A percentile compares a stretch with the other conserved stretches of the same genome.
These are phyloP conservation scores for Thielaviopsis punctulata DNA, from an alignment of 2,329 filamentous ascomycete species.

Conservation along the genomic window DNA sequence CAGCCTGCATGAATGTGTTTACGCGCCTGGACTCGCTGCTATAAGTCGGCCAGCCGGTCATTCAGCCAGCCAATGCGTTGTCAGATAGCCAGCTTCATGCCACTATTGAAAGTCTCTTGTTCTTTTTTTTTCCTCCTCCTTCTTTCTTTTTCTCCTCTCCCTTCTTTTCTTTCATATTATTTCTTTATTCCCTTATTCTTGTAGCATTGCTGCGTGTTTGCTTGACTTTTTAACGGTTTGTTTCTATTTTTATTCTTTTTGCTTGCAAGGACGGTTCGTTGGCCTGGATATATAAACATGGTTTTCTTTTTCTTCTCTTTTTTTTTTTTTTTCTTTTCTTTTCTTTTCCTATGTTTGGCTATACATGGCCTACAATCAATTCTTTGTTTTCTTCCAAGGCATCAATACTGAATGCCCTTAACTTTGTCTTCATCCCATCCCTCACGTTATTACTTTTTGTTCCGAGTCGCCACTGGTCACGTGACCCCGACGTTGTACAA, in stretches of 20 bases:
- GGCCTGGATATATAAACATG: neutral
- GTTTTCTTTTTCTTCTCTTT: neutral
- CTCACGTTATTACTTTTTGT: too few relatives aligned
- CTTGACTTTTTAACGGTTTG: neutral
- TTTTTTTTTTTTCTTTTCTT: slow-evolving; percentile 1
- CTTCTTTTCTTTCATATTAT: slow-evolving; percentile 8
- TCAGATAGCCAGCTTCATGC: slow-evolving; percentile 4
- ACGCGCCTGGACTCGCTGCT: slow-evolving; percentile 92
- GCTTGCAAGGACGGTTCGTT: neutral
- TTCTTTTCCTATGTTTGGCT: neutral
- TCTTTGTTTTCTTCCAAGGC: neutral
- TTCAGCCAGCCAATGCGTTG: neutral
- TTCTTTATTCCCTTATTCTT: slow-evolving; percentile 27
- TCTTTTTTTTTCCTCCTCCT: neutral
- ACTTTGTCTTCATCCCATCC: too few relatives aligned
- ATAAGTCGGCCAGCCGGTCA: slow-evolving; percentile 25
- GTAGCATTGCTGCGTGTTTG: too few relatives aligned
- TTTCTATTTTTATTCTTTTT: neutral
- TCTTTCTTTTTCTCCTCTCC: slow-evolving; percentile 7
- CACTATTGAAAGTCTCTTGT: slow-evolving; percentile 1
- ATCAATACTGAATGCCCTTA: too few relatives aligned
- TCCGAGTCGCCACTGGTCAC: too few relatives aligned
- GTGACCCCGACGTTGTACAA: too few relatives aligned
- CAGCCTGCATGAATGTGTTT: slow-evolving; percentile 92
- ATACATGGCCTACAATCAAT: neutral